Percentiles rank a stretch among this genome's conserved stretches.
phyloP scores from a whole-genome alignment of 352 stramenopile species.

The Pythium biforme region DNA sequence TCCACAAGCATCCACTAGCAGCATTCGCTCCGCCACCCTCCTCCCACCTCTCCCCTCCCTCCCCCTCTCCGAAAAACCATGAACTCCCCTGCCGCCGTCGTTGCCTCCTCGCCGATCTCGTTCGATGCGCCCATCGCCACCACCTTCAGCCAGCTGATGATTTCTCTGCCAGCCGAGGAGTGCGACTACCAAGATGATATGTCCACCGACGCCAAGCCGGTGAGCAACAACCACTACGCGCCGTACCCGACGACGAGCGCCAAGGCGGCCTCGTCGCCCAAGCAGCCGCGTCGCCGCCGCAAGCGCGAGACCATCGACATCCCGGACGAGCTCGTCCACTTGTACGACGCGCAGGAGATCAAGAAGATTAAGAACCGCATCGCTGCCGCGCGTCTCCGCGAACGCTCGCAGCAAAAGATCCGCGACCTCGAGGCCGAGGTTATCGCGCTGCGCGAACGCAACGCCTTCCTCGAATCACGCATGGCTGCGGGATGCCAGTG shows the following conservation, averaged over 20 bases:
- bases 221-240: constrained; percentile 9
- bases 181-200: constrained; percentile 19
- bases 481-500: constrained; percentile 33
- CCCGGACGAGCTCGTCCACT: constrained; percentile 30
- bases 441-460: constrained; percentile 32
- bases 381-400: constrained; percentile 36
- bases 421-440: constrained; percentile 41
- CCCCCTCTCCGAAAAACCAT: constrained; percentile 14
- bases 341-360: constrained; percentile 39
- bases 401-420: constrained; percentile 49
- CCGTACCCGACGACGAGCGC: constrained; percentile 19
- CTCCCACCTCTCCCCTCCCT: not conserved
- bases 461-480: constrained; percentile 36
- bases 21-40: not conserved
- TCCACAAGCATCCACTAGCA: constrained; percentile 22
- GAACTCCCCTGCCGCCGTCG: constrained; percentile 13
- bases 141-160: constrained; percentile 24
- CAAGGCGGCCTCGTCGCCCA: constrained; percentile 2
- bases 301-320: constrained; percentile 57
- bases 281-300: constrained; percentile 30
- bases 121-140: constrained; percentile 20
- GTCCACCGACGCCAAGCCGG: not conserved
- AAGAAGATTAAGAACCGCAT: constrained; percentile 62
- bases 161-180: constrained; percentile 17
- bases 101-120: constrained; percentile 15